Percentiles rank a stretch among this genome's conserved stretches.
Evolutionary conservation across 2,329 filamentous ascomycete genomes (phyloP).

Genomic region (Ophiostoma quercus): DNA sequence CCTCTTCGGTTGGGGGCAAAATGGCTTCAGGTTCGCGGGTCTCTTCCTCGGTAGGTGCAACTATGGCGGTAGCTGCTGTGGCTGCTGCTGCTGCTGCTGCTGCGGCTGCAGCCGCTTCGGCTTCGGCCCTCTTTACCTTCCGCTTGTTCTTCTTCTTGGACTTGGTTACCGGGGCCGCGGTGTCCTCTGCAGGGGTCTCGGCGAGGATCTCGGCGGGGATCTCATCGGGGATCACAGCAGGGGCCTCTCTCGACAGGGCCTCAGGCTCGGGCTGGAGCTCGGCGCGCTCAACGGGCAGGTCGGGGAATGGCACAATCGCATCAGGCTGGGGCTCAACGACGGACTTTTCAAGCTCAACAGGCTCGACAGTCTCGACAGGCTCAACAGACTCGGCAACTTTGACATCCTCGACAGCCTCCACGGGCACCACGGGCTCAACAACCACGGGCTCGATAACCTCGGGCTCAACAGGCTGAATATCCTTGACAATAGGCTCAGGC

Average conservation of each 20-base stretch:
- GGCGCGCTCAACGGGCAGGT: not conserved
- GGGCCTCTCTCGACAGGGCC: not conserved
- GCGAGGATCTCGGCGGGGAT: not conserved
- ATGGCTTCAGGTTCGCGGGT: not conserved
- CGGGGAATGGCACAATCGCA: not conserved
- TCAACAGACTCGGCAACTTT: not conserved
- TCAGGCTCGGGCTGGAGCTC: not conserved
- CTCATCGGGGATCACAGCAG: not conserved
- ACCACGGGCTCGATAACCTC: not conserved
- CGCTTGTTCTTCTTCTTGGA: slow-evolving; percentile 12
- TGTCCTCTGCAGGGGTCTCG: not conserved
- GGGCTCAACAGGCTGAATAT: not conserved
- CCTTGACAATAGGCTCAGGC: not conserved
- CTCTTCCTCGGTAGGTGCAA: not conserved
- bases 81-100: not conserved
- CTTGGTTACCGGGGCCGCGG: not conserved
- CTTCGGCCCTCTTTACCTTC: not conserved
- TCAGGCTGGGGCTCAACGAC: not conserved
- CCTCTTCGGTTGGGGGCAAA: not conserved
- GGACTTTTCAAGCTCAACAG: not conserved
- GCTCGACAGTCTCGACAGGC: not conserved
- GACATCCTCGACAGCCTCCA: not conserved
- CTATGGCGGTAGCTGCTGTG: not conserved
- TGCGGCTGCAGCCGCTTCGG: not conserved
- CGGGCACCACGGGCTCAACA: not conserved